Percentiles rank a stretch among this genome's conserved stretches.
Evolutionary conservation across 176 grass and related monocot genomes (phyloP).

Genomic region (Thinopyrum elongatum): DNA sequence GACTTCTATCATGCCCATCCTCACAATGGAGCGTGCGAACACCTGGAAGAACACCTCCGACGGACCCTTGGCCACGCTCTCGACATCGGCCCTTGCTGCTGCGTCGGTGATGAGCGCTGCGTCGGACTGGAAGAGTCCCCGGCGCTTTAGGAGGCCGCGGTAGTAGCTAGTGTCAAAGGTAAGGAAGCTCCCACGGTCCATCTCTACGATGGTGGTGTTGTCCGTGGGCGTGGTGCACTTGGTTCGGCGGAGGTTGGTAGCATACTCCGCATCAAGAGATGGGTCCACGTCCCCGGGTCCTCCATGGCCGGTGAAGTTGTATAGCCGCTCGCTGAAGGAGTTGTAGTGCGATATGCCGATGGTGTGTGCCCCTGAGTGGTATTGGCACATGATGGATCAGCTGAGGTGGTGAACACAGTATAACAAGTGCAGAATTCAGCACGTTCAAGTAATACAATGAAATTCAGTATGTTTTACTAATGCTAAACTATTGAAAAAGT

Average conservation of each 20-base stretch:
- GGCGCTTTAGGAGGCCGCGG: constrained; percentile 52
- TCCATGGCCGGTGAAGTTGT: constrained; percentile 80
- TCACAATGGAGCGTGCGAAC: constrained; percentile 73
- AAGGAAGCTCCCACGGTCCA: constrained; percentile 84
- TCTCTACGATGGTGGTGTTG: constrained; percentile 75
- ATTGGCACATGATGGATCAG: not conserved
- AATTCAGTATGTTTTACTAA: not conserved
- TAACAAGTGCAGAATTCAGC: not conserved
- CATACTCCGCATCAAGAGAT: constrained; percentile 57
- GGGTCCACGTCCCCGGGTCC: constrained; percentile 48
- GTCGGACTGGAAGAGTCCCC: constrained; percentile 86
- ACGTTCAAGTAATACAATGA: not conserved
- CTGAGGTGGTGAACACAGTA: not conserved
- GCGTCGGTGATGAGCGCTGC: constrained; percentile 59
- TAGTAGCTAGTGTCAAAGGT: constrained; percentile 89
- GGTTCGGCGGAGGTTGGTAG: constrained; percentile 54
- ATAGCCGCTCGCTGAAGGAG: constrained; percentile 54
- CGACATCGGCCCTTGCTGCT: constrained; percentile 30
- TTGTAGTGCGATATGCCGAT: constrained; percentile 75
- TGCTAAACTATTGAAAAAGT: not conserved
- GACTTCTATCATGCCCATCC: constrained; percentile 55
- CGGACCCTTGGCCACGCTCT: constrained; percentile 20
- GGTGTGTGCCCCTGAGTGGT: constrained; percentile 69
- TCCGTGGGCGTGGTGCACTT: constrained; percentile 50
- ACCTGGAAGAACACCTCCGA: constrained; percentile 55